These are phyloP conservation scores for Blastobotrys illinoisensis DNA, from an alignment of 1,139 yeast genomes.

Conservation along the genomic window DNA sequence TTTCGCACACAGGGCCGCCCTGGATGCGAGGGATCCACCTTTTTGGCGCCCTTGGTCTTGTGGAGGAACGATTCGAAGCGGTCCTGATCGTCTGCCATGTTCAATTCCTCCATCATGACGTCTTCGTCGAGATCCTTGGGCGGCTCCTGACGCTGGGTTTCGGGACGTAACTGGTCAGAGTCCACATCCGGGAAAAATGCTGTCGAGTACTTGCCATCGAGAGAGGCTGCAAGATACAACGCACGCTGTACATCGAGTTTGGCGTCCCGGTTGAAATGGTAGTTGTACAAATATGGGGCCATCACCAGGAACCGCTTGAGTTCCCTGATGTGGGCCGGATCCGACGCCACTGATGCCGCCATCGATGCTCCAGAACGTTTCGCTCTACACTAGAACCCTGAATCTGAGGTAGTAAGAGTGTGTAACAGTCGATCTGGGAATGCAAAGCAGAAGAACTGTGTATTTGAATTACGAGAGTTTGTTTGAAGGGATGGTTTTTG, in stretches of 20 bases:
- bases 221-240: constrained; percentile 48
- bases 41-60: constrained; percentile 16
- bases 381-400: background rate
- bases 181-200: constrained; percentile 44
- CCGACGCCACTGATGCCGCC: background rate
- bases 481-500: background rate
- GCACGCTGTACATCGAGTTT: constrained; percentile 44
- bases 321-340: background rate
- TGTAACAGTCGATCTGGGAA: background rate
- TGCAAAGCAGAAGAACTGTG: background rate
- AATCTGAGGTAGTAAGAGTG: background rate
- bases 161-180: constrained; percentile 1
- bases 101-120: constrained; percentile 4
- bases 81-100: background rate
- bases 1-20: constrained; percentile 73
- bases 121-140: constrained; percentile 12
- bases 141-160: background rate
- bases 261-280: constrained; percentile 23
- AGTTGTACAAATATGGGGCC: constrained; percentile 26
- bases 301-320: constrained; percentile 21
- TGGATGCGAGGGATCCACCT: constrained; percentile 43
- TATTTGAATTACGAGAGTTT: background rate
- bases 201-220: constrained; percentile 44
- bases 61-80: background rate
- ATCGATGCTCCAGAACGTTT: background rate